Evolutionary conservation across 306 rosid genomes (phyloP).

Genomic region (Ochetophila trinervis): DNA sequence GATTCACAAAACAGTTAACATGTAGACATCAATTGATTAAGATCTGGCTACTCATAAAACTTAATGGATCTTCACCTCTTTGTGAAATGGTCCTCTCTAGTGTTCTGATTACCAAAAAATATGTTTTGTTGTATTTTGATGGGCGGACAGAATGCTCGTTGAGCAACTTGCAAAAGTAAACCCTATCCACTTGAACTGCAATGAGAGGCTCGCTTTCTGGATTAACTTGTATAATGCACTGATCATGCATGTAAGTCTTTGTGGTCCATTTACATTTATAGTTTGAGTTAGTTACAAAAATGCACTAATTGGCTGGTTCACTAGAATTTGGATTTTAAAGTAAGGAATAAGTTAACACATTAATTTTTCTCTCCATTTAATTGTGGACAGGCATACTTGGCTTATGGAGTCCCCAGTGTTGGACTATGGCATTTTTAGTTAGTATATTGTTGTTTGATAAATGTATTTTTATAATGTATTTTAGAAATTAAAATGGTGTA

Average conservation of each 20-base stretch:
- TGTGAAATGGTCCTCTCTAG: not conserved
- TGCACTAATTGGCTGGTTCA: not conserved
- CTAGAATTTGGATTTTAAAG: not conserved
- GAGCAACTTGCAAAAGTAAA: slow-evolving; percentile 75
- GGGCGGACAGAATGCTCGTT: slow-evolving; percentile 57
- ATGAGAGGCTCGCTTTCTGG: slow-evolving; percentile 76
- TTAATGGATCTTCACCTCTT: not conserved
- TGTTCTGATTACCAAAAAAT: no score
- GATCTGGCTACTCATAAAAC: not conserved
- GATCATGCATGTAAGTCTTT: slow-evolving; percentile 65
- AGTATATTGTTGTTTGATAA: no score
- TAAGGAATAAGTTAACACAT: not conserved
- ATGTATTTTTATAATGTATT: no score
- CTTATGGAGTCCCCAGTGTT: slow-evolving; percentile 83
- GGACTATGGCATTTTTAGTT: no score
- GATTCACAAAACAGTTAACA: not conserved
- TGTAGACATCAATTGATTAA: not conserved
- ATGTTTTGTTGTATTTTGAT: slow-evolving; percentile 5
- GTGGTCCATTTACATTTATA: not conserved
- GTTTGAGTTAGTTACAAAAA: not conserved
- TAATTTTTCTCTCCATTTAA: not conserved
- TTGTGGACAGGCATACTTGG: slow-evolving; percentile 62
- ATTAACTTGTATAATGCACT: slow-evolving; percentile 71
- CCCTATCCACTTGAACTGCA: slow-evolving; percentile 53
- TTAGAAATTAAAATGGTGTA: no score